Base-by-base conservation (phyloP, 371 early-diverging fungal genomes). In the Mucor indicus region DNA sequence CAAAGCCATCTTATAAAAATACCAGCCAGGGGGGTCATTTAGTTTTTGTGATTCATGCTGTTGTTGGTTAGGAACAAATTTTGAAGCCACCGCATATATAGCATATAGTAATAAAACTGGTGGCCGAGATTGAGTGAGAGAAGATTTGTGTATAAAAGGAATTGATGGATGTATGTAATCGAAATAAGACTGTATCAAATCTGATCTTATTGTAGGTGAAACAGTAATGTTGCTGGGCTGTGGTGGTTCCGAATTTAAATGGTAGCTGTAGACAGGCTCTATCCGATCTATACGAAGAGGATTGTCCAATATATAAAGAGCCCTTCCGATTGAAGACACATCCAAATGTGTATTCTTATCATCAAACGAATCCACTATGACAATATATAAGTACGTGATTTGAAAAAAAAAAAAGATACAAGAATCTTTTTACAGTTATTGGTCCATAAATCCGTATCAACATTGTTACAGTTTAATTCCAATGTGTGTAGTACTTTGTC, bases 131-230 rank as follows among this genome's bases (percentile, higher is more conserved):
- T 58, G 61, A 23, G 68, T 53, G 42, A 84, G 69, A 12, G 60
- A 60, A 4, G 71, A 48, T 44, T 60, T 64, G 40, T 73, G 60
- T 29, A 81, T 38, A 25, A 84, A 75, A 11, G 84, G 84, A 8
- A 77, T 57, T 40, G 77, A 77, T 1, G 80, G 81, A 50, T 84
- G 81, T 15, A 81, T 67, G 41, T 72, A 62, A 12, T 64, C 58
- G 23, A 84, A 77, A 38, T 84, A 80, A 10, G 51, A 33, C 15
- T 63, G 55, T 17, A 64, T 53, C 0, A 64, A 39, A 29, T 64
- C 64, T 19, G 53, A 44, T 40, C 55, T 24, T 8, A 55, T 22
- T 0, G 59, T 17, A 7, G 25, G 10, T 31, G 56, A 32, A 41
- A 15, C 30, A 21, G n/a, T 27, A 17, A 44, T 24, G 30, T 40